Evolutionary conservation across 1,139 yeast genomes (phyloP), one percentile per base, ranked within the genome.

Genomic region (Taiozyma onychis): DNA sequence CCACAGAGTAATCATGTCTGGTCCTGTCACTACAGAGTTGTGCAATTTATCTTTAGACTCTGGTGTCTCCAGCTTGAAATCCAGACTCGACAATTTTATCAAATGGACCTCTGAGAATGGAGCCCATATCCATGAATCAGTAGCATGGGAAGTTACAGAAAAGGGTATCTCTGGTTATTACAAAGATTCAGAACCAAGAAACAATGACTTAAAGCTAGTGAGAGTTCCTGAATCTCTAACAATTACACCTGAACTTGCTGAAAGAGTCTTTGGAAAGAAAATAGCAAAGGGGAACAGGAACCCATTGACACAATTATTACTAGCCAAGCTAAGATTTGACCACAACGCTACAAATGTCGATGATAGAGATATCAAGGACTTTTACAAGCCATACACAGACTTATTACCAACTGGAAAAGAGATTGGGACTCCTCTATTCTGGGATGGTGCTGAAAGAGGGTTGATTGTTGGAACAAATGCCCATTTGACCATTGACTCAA

Each of bases 391-490:
- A 0, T 90, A 88, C 61, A 62, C 88, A 35, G 65, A 72, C 28
- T 64, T 76, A n/a, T 72, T 89, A 27, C 96, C 96, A 0, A 53
- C 64, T 2, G 70, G 77, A 5, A 59, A 60, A 3, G 69, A 72
- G 14, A 73, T 80, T 28, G 74, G 75, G 39, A 74, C 84, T 6
- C 95, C 96, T 1, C 77, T 80, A 49, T 79, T 78, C 51, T 88
- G 91, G 88, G 66, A 68, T 16, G 65, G 74, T 0, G 68, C 68
- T 6, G 86, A 85, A 44, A 71, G 78, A 53, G 64, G 67, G 3
- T 66, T 74, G 48, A 65, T 89, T 9, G 70, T 74, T 44, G 95
- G 91, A 0, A 84, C 95, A 1, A 86, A 84, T 61, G 63, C 80
- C 6, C 62, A 57, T 27, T 62, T 68, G 13, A 70, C 74, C 26